Evolutionary conservation across 2,329 filamentous ascomycete genomes (phyloP).

Genomic region (Cercospora citrullina): DNA sequence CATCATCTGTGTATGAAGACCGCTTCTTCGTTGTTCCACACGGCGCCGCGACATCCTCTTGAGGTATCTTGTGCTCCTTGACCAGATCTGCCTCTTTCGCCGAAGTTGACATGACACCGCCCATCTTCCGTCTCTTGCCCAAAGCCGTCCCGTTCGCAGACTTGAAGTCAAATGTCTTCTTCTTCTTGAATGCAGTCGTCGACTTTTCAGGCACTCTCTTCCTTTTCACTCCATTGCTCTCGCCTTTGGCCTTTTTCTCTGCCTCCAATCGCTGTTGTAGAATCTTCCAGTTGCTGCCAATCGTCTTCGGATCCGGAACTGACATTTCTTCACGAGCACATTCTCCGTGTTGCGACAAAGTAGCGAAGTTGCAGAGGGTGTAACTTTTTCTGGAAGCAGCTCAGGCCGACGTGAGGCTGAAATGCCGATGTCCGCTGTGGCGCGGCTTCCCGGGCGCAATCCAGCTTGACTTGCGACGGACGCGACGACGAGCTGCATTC

Average conservation of each 20-base stretch:
- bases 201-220: conserved; percentile 30
- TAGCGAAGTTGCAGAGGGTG: background rate
- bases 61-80: conserved; percentile 52
- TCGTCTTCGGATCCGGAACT: conserved; percentile 39
- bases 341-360: background rate
- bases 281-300: conserved; percentile 72
- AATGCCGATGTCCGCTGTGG: conserved; percentile 4
- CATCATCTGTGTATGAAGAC: conserved; percentile 53
- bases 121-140: conserved; percentile 53
- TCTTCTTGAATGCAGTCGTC: conserved; percentile 26
- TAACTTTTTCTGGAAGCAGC: background rate
- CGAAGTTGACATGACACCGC: conserved; percentile 44
- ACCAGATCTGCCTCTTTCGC: conserved; percentile 35
- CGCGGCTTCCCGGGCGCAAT: conserved; percentile 23
- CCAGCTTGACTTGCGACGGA: conserved; percentile 1
- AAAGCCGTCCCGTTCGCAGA: conserved; percentile 12
- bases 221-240: conserved; percentile 39
- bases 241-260: conserved; percentile 39
- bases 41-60: conserved; percentile 61
- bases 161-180: conserved; percentile 20
- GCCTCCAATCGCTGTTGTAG: conserved; percentile 60
- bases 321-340: conserved; percentile 35
- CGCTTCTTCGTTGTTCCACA: conserved; percentile 62
- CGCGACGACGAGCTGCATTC: conserved; percentile 18
- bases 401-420: conserved; percentile 9